Evolutionary conservation across 345 rosid species (phyloP), one percentile per base, ranked within the genome.

Genomic region (Acer campestre): DNA sequence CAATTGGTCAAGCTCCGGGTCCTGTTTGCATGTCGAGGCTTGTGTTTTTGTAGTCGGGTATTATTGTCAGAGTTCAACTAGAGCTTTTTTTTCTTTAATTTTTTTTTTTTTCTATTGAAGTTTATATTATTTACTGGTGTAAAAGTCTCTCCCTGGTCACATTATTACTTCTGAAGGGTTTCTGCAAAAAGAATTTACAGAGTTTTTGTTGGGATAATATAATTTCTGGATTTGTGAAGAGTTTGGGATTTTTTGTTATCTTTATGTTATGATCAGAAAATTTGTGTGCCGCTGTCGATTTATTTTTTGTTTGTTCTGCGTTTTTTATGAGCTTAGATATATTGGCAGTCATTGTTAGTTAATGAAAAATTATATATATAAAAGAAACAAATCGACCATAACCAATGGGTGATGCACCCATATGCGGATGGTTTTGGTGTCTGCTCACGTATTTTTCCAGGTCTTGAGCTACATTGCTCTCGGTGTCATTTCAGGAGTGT

Each of bases 21-120:
- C 82, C 9, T 74, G 82, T 80, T 84, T 86, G 83, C 72, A 48
- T 77, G 78, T 79, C 1, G 56, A 75, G 86, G 80, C 80, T 79
- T 82, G 75, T 75, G 77, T 70, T 75, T 81, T 59, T 65, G 66
- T 22, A 71, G 75, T 76, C 61, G 80, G 67, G 73, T 70, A 70
- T 76, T 71, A 73, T 69, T 61, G 46, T 42, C 46, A 42, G 46
- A 64, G 79, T 78, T 73, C 22, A 31, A 25, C 16, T 75, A 80
- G 81, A 73, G 49, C 8, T 66, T 70, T 82, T 51, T 67, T 4
- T 16, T 10, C 59, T 58, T 6, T 14, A 17, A 31, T 11, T 13
- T n/a, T 59, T 9, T n/a, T 59, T 8, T n/a, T n/a, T 59, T 59
- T 7, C 10, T 2, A 10, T 20, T 53, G 17, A 59, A 49, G 10